A percentile compares a stretch with the other conserved stretches of the same genome.
Evolutionary conservation across 2,329 filamentous ascomycete genomes (phyloP).

Genomic region (Phyllosticta paracitricarpa): DNA sequence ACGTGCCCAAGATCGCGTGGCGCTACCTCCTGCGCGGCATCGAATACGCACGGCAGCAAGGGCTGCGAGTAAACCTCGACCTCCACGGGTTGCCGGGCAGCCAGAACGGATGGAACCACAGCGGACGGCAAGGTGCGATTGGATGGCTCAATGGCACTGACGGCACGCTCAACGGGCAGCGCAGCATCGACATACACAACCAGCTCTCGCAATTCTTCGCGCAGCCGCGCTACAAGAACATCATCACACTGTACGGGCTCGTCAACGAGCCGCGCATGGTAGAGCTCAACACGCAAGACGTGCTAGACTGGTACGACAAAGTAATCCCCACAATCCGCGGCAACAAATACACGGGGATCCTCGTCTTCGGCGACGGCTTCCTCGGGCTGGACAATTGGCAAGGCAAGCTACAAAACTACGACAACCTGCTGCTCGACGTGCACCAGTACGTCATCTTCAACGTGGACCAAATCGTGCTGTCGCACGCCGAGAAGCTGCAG

Average conservation of each 20-base stretch:
- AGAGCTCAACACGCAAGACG: constrained; percentile 50
- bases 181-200: constrained; percentile 79
- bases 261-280: constrained; percentile 89
- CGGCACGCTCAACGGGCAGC: constrained; percentile 65
- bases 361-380: constrained; percentile 93
- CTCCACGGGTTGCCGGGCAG: constrained; percentile 84
- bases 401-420: constrained; percentile 61
- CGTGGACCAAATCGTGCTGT: constrained; percentile 68
- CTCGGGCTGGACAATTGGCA: constrained; percentile 87
- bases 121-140: constrained; percentile 69
- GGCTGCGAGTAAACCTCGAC: constrained; percentile 85
- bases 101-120: constrained; percentile 98
- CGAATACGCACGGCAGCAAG: constrained; percentile 88
- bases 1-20: constrained; percentile 80
- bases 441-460: constrained; percentile 99
- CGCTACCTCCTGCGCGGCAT: constrained; percentile 86
- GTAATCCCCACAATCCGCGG: constrained; percentile 63
- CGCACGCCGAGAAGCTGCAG: constrained; percentile 72
- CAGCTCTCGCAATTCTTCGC: constrained; percentile 85
- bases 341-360: constrained; percentile 62
- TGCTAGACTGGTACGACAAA: constrained; percentile 69
- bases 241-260: constrained; percentile 86
- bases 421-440: constrained; percentile 79
- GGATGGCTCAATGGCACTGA: constrained; percentile 87
- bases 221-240: constrained; percentile 83